Conservation (phyloP, 1,139 yeast species). For the Pichia sp. region DNA sequence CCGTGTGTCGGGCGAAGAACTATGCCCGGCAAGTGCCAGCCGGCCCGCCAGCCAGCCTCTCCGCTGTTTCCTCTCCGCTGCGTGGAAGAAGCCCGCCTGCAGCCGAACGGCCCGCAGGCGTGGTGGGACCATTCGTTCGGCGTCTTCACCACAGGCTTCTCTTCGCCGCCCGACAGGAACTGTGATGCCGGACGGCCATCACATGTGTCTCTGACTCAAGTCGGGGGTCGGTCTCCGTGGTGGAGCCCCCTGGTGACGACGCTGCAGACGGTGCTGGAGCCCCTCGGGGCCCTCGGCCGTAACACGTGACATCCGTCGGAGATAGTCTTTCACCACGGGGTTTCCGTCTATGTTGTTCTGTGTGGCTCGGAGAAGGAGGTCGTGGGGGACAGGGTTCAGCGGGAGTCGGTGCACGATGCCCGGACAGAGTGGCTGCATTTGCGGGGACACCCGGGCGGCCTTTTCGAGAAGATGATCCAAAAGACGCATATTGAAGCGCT, state of each 20-base stretch:
- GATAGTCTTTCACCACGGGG: neutral
- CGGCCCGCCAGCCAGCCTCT: too few species aligned
- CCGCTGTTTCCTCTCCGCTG: neutral
- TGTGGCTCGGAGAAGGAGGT: neutral
- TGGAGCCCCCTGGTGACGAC: neutral
- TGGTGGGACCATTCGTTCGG: neutral
- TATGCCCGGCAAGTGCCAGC: neutral
- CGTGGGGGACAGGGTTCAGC: neutral
- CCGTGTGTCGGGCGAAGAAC: neutral
- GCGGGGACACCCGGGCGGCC: neutral
- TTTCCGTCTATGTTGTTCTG: neutral
- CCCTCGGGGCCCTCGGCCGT: neutral
- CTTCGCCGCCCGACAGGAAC: too few species aligned
- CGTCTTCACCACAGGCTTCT: neutral
- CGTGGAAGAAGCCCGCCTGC: neutral
- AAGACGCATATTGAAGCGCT: slow-evolving; percentile 2
- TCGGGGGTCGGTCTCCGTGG: neutral
- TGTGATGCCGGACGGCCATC: too few species aligned
- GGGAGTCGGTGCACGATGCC: neutral
- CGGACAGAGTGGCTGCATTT: neutral
- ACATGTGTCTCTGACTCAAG: neutral
- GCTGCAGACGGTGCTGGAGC: neutral
- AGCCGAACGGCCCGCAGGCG: neutral
- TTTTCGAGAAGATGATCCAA: slow-evolving; percentile 3
- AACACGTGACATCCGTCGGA: neutral